Conservation (phyloP, 1,139 yeast genomes). For the Yamadazyma pseudoaaseri region DNA sequence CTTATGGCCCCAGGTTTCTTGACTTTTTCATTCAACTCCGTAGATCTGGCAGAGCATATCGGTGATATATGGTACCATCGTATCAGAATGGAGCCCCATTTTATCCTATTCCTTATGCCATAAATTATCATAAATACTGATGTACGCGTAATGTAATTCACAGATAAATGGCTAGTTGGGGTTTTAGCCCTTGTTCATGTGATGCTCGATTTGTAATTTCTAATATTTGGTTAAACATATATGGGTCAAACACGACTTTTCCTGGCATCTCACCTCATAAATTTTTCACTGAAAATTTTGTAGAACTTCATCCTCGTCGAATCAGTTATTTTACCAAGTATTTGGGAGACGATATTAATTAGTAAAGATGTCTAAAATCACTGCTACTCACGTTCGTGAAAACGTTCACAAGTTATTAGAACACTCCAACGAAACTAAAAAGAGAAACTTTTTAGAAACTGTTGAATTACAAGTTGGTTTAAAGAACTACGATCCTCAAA, state of each 20-base stretch:
- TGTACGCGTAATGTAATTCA: too few relatives aligned
- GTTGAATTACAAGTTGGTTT: constrained; percentile 99
- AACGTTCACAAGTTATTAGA: constrained; percentile 91
- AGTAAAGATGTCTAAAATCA: constrained; percentile 83
- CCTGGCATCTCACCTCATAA: constrained; percentile 3
- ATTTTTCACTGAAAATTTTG: constrained; percentile 6
- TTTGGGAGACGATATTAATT: constrained; percentile 66
- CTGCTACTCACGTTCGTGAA: constrained; percentile 93
- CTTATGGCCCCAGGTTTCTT: constrained; percentile 5
- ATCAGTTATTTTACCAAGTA: constrained; percentile 47
- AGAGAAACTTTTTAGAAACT: constrained; percentile 99
- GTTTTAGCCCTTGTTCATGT: not conserved
- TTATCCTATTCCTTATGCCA: too few relatives aligned
- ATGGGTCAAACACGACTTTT: not conserved
- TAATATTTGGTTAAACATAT: not conserved
- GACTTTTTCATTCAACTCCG: constrained; percentile 1
- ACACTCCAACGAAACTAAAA: constrained; percentile 92
- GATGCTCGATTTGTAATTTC: not conserved
- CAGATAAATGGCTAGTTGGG: too few relatives aligned
- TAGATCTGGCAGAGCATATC: not conserved
- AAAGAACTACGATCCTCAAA: constrained; percentile 99
- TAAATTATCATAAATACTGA: too few relatives aligned
- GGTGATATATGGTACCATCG: not conserved
- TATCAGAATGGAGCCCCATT: too few relatives aligned
- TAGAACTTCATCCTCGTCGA: constrained; percentile 44